phyloP scores from a whole-genome alignment of 2,329 filamentous ascomycete species.

The Pseudocercospora fijiensis region DNA sequence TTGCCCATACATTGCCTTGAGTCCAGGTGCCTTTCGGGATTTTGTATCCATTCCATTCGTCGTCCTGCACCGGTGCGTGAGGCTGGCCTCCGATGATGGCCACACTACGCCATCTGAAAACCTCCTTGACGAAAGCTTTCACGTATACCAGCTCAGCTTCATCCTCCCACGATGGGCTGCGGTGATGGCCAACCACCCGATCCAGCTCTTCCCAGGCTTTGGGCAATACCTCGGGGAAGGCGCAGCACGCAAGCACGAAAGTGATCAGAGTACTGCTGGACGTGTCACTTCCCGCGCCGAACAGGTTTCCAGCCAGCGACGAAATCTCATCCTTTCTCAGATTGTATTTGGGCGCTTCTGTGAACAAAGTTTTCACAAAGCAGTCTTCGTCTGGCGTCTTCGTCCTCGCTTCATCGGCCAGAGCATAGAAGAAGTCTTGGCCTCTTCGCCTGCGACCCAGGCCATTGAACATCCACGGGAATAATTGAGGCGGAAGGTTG shows the following conservation, averaged over 20 bases:
- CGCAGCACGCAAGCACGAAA: conserved; percentile 51
- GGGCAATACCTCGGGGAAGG: conserved; percentile 47
- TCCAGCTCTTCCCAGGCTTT: conserved; percentile 40
- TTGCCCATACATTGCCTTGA: conserved; percentile 34
- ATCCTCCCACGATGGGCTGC: conserved; percentile 39
- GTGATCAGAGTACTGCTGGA: conserved; percentile 50
- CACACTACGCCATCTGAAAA: conserved; percentile 71
- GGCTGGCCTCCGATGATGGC: conserved; percentile 71
- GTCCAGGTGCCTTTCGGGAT: conserved; percentile 32
- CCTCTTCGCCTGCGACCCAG: conserved; percentile 46
- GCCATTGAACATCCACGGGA: conserved; percentile 52
- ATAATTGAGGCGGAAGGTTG: conserved; percentile 50
- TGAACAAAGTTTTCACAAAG: conserved; percentile 50
- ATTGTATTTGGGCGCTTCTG: conserved; percentile 49
- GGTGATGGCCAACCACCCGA: conserved; percentile 36
- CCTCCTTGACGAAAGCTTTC: conserved; percentile 72
- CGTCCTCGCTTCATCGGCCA: conserved; percentile 50
- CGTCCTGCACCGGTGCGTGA: conserved; percentile 31
- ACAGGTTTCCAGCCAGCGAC: conserved; percentile 47
- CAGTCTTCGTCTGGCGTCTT: conserved; percentile 42
- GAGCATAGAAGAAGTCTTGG: conserved; percentile 54
- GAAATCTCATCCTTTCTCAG: conserved; percentile 46
- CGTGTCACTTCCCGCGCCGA: conserved; percentile 54
- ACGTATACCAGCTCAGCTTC: conserved; percentile 73
- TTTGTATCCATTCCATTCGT: conserved; percentile 30